A percentile compares a stretch with the other conserved stretches of the same genome.
Evolutionary conservation across 805 yeast genomes (phyloP).

Genomic region (Suhomyces vadensis): DNA sequence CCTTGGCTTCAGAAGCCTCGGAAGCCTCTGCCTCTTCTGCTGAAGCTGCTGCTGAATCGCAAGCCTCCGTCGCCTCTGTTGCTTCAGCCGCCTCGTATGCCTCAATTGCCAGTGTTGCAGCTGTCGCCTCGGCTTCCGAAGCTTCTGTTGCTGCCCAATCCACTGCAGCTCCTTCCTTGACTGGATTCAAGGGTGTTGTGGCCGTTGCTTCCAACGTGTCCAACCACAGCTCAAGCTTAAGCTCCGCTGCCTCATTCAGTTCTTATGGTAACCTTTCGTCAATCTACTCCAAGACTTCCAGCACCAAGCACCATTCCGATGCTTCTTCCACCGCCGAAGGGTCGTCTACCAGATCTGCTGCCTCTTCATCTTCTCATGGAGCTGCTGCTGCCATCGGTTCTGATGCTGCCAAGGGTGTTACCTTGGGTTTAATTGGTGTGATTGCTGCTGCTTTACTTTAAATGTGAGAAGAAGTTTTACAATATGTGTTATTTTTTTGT

Average conservation of each 20-base stretch:
- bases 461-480: background rate
- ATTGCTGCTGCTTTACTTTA: slow-evolving; percentile 36
- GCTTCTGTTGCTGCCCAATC: slow-evolving; percentile 7
- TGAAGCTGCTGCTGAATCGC: slow-evolving; percentile 17
- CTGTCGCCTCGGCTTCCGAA: slow-evolving; percentile 14
- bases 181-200: slow-evolving; percentile 34
- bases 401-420: slow-evolving; percentile 21
- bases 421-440: slow-evolving; percentile 28
- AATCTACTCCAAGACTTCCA: slow-evolving; percentile 10
- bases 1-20: slow-evolving; percentile 10
- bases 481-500: background rate
- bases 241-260: slow-evolving; percentile 21
- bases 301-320: slow-evolving; percentile 15
- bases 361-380: slow-evolving; percentile 34
- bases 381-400: slow-evolving; percentile 32
- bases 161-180: slow-evolving; percentile 18
- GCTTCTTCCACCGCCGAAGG: slow-evolving; percentile 18
- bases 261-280: slow-evolving; percentile 9
- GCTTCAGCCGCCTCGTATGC: slow-evolving; percentile 17
- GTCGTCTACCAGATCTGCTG: slow-evolving; percentile 28
- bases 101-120: slow-evolving; percentile 27
- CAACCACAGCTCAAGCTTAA: slow-evolving; percentile 24
- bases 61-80: slow-evolving; percentile 18
- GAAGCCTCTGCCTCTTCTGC: slow-evolving; percentile 18
- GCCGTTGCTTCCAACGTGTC: slow-evolving; percentile 43